These are phyloP conservation scores for Tolypocladium inflatum DNA, from an alignment of 2,329 filamentous ascomycete genomes.

Conservation along the genomic window DNA sequence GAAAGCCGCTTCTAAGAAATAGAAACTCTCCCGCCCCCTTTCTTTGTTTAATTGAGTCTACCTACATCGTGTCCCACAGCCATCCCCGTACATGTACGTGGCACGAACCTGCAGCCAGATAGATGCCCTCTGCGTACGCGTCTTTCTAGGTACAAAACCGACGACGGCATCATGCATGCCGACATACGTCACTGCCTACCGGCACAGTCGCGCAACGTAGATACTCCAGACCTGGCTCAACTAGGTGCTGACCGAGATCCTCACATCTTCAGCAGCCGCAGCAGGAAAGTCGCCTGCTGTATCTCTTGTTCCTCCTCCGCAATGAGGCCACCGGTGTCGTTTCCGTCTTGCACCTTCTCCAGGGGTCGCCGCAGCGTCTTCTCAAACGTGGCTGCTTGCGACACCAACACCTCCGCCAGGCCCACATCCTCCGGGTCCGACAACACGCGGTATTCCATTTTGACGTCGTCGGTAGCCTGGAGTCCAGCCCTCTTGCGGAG, in stretches of 20 bases:
- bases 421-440: slow-evolving; percentile 71
- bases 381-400: slow-evolving; percentile 59
- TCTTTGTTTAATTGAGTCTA: not conserved
- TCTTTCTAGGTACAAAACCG: not conserved
- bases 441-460: slow-evolving; percentile 83
- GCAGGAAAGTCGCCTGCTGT: slow-evolving; percentile 69
- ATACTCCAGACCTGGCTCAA: not conserved
- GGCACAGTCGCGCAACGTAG: not conserved
- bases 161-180: not conserved
- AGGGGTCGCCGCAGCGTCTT: slow-evolving; percentile 71
- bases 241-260: not conserved
- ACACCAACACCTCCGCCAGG: slow-evolving; percentile 58
- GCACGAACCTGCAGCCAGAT: not conserved
- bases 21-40: not conserved
- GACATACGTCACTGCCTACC: not conserved
- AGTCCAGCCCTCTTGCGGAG: slow-evolving; percentile 90
- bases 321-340: slow-evolving; percentile 40
- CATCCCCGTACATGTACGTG: not conserved
- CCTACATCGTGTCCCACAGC: not conserved
- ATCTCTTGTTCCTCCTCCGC: slow-evolving; percentile 78
- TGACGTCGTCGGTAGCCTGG: slow-evolving; percentile 85
- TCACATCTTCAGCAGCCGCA: slow-evolving; percentile 68
- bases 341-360: slow-evolving; percentile 32
- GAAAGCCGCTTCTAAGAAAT: slow-evolving; percentile 18
- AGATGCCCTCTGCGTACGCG: too few species aligned